phyloP scores from a whole-genome alignment of 164 flowering plant species.

The Berberis thunbergii region DNA sequence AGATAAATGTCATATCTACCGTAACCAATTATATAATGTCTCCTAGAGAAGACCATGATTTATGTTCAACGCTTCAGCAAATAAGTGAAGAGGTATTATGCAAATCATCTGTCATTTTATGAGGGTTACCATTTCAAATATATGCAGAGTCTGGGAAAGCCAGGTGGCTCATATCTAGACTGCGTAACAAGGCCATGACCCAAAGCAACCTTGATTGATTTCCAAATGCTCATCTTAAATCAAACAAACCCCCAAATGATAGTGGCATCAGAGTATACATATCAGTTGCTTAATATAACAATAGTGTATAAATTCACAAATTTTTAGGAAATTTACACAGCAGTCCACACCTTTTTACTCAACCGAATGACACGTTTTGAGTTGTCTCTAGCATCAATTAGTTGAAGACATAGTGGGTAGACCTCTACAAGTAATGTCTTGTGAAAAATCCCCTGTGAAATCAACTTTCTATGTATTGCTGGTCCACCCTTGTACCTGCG shows the following conservation, averaged over 20 bases:
- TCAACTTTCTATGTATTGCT: constrained; percentile 66
- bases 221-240: too few relatives aligned
- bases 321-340: not conserved
- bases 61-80: too few relatives aligned
- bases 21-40: too few relatives aligned
- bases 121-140: too few relatives aligned
- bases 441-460: constrained; percentile 35
- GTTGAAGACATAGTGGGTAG: constrained; percentile 60
- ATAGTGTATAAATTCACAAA: not conserved
- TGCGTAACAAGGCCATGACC: too few relatives aligned
- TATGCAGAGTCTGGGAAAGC: too few relatives aligned
- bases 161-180: too few relatives aligned
- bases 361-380: constrained; percentile 39
- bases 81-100: too few relatives aligned
- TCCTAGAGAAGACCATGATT: too few relatives aligned
- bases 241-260: not conserved
- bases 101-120: too few relatives aligned
- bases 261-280: not conserved
- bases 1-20: too few relatives aligned
- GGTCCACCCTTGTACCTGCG: constrained; percentile 96
- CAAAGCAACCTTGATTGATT: too few relatives aligned
- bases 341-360: constrained; percentile 68
- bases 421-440: constrained; percentile 64
- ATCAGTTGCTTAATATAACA: not conserved
- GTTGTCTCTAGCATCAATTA: constrained; percentile 58